Evolutionary conservation across 768 basidiomycete species (phyloP), one percentile per base, ranked within the genome.

Genomic region (Termitomyces sp.): DNA sequence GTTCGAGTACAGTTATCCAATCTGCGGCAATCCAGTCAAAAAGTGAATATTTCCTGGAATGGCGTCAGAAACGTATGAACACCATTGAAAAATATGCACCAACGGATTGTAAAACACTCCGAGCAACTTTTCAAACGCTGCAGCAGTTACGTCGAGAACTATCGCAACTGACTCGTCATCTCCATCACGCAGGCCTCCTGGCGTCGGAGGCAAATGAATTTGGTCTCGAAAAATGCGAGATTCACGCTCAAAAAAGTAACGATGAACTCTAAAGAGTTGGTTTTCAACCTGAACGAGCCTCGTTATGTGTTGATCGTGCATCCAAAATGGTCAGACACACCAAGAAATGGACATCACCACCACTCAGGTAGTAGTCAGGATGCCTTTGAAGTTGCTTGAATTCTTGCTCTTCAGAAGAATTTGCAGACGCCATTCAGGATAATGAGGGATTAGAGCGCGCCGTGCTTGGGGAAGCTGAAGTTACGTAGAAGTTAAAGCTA

Each of bases 231-330:
- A 87, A 35, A 73, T 77, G 0, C 70, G 54, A 0, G 87, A 88
- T 55, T 90, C 87, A 0, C 88, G 75, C n/a, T 78, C 77, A 42
- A 90, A 87, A 53, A 89, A 88, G 48, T 82, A 84, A 0, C 81
- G 77, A 60, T 89, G 87, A 0, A 90, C 77, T 0, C 81, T 74
- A 63, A 86, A 90, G 0, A 82, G 72, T 4, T 76, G 70, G 58
- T 85, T 79, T 52, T 86, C 84, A 16, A 84, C 83, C 88, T 89
- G 56, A 22, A 45, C 28, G 39, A 49, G 35, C 33, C 13, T 22
- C 39, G 36, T 58, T 46, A 39, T 45, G 38, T 45, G 6, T 9
- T 42, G 32, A 39, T 40, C 12, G 15, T 33, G 24, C 18, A 60
- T 24, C 3, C 20, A 53, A 44, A 4, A 60, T 42, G 7, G 1